Evolutionary conservation across 78 protist species (phyloP).

Genomic region (Dictyostelium discoideum): dicty_2.7 NC_007088.5:7759501-7760000

Average conservation of each 20-base stretch:
- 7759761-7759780: slow-evolving; percentile 10
- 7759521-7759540: too few species aligned
- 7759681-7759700: neutral
- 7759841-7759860: neutral
- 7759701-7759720: too few species aligned
- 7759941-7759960: neutral
- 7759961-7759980: neutral
- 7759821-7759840: neutral
- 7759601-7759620: neutral
- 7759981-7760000: neutral
- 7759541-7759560: too few species aligned
- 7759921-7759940: neutral
- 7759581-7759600: neutral
- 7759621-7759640: neutral
- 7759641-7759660: neutral
- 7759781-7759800: slow-evolving; percentile 5
- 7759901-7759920: neutral
- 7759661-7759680: neutral
- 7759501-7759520: too few species aligned
- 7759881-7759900: neutral
- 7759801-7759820: neutral
- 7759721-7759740: too few species aligned
- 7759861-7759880: neutral
- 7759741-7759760: neutral
- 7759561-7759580: too few species aligned